Percentiles rank a stretch among this genome's conserved stretches.
These are phyloP conservation scores for Chrysosporium keratinophilum DNA, from an alignment of 2,329 filamentous ascomycete species.

Conservation along the genomic window DNA sequence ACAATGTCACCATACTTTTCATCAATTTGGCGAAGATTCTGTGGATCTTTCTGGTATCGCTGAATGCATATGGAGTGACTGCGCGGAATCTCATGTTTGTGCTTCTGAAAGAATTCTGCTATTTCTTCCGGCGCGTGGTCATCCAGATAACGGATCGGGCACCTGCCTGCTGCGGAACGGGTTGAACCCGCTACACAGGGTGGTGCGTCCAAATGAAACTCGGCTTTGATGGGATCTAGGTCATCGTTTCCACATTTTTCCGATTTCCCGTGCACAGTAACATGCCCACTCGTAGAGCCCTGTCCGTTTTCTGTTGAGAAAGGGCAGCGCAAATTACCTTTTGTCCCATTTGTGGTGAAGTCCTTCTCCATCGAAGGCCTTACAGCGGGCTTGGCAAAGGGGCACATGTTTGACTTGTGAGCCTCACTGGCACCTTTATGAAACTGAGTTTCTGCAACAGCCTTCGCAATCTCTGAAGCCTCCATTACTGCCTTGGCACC, in stretches of 20 bases:
- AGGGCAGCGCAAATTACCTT: slow-evolving; percentile 69
- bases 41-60: slow-evolving; percentile 76
- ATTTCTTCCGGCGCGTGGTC: slow-evolving; percentile 89
- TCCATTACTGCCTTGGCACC: slow-evolving; percentile 29
- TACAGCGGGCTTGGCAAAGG: slow-evolving; percentile 43
- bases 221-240: slow-evolving; percentile 48
- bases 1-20: slow-evolving; percentile 88
- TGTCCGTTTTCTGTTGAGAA: slow-evolving; percentile 51
- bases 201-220: slow-evolving; percentile 35
- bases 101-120: slow-evolving; percentile 83
- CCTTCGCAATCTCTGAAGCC: slow-evolving; percentile 34
- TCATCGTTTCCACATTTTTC: slow-evolving; percentile 43
- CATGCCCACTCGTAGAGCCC: slow-evolving; percentile 19
- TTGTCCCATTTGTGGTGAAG: slow-evolving; percentile 70
- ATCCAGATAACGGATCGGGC: slow-evolving; percentile 85
- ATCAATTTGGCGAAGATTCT: slow-evolving; percentile 77
- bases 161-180: slow-evolving; percentile 51
- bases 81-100: slow-evolving; percentile 88
- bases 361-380: slow-evolving; percentile 70
- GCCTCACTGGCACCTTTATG: slow-evolving; percentile 20
- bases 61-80: slow-evolving; percentile 89
- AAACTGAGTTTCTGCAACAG: slow-evolving; percentile 22
- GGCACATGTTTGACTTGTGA: slow-evolving; percentile 28
- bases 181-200: slow-evolving; percentile 34
- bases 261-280: slow-evolving; percentile 31